Evolutionary conservation across 768 basidiomycete genomes (phyloP), one percentile per base, ranked within the genome.

Genomic region (Agrocybe praecox): DNA sequence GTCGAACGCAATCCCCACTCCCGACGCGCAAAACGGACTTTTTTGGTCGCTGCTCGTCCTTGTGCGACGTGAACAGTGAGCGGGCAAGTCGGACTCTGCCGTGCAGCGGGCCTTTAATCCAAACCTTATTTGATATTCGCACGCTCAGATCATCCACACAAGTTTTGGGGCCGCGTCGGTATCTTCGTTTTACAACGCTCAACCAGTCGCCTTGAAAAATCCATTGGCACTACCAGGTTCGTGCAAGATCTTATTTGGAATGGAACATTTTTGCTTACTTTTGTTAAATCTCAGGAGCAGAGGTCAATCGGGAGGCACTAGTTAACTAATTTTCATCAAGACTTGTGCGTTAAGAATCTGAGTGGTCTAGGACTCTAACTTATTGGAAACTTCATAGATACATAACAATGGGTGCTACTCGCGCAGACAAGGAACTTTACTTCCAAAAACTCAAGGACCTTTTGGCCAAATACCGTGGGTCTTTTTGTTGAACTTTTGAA

Each of bases 261-360:
- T 40, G 22, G 18, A 51, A 33, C n/a, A 48, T 14, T 23, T 22
- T 50, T 51, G 21, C 23, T 26, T 50, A 14, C 48, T 34, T 18
- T 32, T 46, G 2, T 43, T 47, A 33, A 29, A 29, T 49, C 36
- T 12, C 23, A 70, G 72, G 73, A 53, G 60, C 71, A 89, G 90
- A 91, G 92, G 91, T 90, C 91, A 93, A 90, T 90, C 66, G 92
- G 92, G 92, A 94, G 92, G 92, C 90, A 81, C 79, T 85, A 71
- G 69, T 72, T 55, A 56, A 67, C 65, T 61, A 51, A 33, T 66
- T 69, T 62, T 62, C 57, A 58, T 60, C 51, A 54, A 60, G 59
- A 58, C 53, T 59, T 56, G 67, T 68, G 46, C 44, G 65, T 60
- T 18, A 3, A 12, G 29, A 23, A 26, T 58, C n/a, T 29, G 43